These are phyloP conservation scores for Panicum miliaceum DNA, from an alignment of 176 grass and related monocot genomes.

Conservation along the genomic window DNA sequence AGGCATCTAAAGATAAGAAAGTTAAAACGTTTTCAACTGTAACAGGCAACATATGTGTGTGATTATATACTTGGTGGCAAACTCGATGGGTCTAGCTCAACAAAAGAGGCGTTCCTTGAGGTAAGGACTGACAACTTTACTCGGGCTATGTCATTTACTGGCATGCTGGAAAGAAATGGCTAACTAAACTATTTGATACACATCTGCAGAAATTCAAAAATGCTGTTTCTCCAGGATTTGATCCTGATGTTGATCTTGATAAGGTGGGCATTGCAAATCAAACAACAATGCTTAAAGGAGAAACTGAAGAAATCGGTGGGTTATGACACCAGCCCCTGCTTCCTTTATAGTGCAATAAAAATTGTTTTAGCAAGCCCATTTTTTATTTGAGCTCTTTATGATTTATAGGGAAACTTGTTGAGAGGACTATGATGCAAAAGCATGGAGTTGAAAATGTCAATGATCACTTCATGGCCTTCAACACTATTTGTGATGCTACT, in stretches of 20 bases:
- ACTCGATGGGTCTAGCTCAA: constrained; percentile 96
- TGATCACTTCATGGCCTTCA: constrained; percentile 87
- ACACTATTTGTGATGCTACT: constrained; percentile 99
- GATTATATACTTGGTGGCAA: constrained; percentile 93
- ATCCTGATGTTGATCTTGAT: constrained; percentile 87
- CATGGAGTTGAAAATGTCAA: constrained; percentile 86
- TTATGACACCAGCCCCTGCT: constrained; percentile 17
- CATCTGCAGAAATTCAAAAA: constrained; percentile 88
- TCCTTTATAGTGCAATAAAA: not conserved
- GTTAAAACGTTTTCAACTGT: not conserved
- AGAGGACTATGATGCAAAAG: constrained; percentile 96
- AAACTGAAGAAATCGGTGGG: constrained; percentile 96
- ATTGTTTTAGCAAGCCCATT: constrained; percentile 26
- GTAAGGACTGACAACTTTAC: constrained; percentile 42
- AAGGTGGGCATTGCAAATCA: constrained; percentile 99
- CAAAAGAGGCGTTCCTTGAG: constrained; percentile 83
- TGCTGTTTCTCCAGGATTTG: constrained; percentile 86
- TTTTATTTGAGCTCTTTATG: constrained; percentile 8
- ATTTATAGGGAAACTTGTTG: constrained; percentile 78
- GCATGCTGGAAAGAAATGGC: constrained; percentile 12
- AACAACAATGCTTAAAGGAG: constrained; percentile 99
- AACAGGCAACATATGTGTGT: constrained; percentile 86
- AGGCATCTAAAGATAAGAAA: constrained; percentile 16
- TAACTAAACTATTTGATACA: constrained; percentile 11
- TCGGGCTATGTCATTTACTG: constrained; percentile 21